Evolutionary conservation across 371 early-diverging fungal genomes (phyloP), one percentile per base, ranked within the genome.

Genomic region (Basidiobolus heterosporus): DNA sequence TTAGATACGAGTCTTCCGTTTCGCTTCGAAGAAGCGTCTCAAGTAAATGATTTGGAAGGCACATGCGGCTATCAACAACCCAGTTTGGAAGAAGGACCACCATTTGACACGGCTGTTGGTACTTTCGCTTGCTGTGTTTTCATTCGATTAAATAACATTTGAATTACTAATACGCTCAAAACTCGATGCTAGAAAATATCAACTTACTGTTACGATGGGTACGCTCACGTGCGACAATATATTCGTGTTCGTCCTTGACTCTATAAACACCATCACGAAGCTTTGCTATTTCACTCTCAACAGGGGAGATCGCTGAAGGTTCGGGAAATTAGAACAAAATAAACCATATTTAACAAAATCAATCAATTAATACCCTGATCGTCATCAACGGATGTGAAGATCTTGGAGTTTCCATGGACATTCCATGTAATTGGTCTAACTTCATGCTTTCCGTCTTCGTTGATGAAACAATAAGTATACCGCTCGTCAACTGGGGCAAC

Each of bases 391-490:
- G 54, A 42, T 42, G 38, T 48, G 47, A 44, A 41, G 21, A 55
- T 55, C 51, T 56, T 56, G 38, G 30, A 30, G 30, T 30, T 30
- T 9, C 9, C 30, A 50, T 47, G 44, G 57, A 53, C n/a, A 44
- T 8, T 17, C 63, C 64, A 53, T 71, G 70, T 52, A 78, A 78
- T 22, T 59, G 66, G 41, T 74, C 65, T 43, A 58, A 55, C 59
- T 74, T 75, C 42, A 64, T 72, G 19, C 69, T 30, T 30, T 30
- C 30, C 30, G 9, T 30, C 30, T 30, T 58, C 21, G 58, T 85
- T 85, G 51, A 66, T 68, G 62, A 86, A 84, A 64, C 87, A 86
- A 58, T 80, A 86, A n/a, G 66, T 65, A 15, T 82, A 53, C 7
- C 74, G 46, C 8, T 48, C 52, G 17, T 57, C 62, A 20, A 50